Evolutionary conservation across 306 rosid species (phyloP), one percentile per base, ranked within the genome.

Genomic region (Chamaecrista fasciculata): DNA sequence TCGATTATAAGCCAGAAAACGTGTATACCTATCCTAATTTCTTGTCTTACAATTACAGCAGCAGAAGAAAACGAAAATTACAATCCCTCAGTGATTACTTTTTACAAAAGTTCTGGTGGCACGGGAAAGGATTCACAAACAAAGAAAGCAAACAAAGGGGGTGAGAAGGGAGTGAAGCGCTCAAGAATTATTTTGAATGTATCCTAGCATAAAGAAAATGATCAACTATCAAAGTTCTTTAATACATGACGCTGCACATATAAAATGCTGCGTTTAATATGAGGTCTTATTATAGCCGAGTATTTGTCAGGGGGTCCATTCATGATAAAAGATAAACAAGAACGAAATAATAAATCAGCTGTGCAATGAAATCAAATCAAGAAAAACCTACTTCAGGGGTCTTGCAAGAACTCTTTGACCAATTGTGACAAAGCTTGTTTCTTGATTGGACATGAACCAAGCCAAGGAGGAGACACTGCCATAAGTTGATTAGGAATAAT

Each of bases 371-470:
- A 79, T 60, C 74, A 31, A 67, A 37, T 26, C 1, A 46, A 66
- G 51, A 69, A 73, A 57, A 63, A 50, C 99, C 62, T 88, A 94
- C 99, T 88, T 94, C 71, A 94, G 72, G 67, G 99, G 99, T 70
- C 96, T 86, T 79, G 99, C 99, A 51, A 94, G 97, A 79, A 91
- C 96, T 79, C 99, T 85, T 77, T 94, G 99, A 50, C 99, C 99
- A 50, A 94, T 79, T 52, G 99, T 94, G 68, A 94, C 99, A 73
- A 94, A 94, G 75, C 95, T 86, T 60, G 93, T 86, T 78, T 94
- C 99, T 84, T 94, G 99, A 86, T 94, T 94, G 70, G 99, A 94
- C 99, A 94, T 94, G 75, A 94, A 94, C 99, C 99, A 94, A 63
- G 96, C 99, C 89, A 91, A 73, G 51, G 99, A 94, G 68, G 99